Evolutionary conservation across 441 rosid genomes (phyloP).

Genomic region (Dalechampia spathulata): DNA sequence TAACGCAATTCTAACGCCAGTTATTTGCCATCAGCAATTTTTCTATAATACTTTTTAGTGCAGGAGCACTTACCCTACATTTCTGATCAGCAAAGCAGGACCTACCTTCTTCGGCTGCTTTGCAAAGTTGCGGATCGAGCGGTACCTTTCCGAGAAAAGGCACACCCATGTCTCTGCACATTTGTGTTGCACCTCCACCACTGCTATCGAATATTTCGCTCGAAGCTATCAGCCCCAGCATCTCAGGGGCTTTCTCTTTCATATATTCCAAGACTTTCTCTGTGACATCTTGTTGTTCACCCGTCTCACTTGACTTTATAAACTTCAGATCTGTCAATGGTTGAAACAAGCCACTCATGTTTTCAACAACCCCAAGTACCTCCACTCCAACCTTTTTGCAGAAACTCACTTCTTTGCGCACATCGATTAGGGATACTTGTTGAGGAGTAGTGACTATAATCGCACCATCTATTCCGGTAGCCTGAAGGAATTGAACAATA

Average conservation of each 20-base stretch:
- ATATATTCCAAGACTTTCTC: constrained; percentile 37
- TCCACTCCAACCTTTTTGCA: constrained; percentile 93
- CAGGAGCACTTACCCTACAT: constrained; percentile 61
- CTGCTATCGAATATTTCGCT: constrained; percentile 85
- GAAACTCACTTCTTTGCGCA: constrained; percentile 85
- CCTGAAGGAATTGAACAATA: constrained; percentile 80
- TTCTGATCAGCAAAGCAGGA: constrained; percentile 68
- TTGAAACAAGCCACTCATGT: constrained; percentile 91
- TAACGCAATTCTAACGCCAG: constrained; percentile 20
- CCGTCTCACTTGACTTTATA: constrained; percentile 36
- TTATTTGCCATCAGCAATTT: constrained; percentile 34
- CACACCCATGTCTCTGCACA: constrained; percentile 83
- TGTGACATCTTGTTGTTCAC: constrained; percentile 56
- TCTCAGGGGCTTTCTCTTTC: constrained; percentile 70
- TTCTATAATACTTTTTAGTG: constrained; percentile 55
- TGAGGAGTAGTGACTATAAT: constrained; percentile 92
- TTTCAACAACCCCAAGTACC: constrained; percentile 90
- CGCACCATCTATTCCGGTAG: constrained; percentile 82
- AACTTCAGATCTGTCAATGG: constrained; percentile 60
- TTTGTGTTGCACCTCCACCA: constrained; percentile 71
- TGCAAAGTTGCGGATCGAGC: constrained; percentile 90
- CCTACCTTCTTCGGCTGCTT: constrained; percentile 88
- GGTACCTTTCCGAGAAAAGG: constrained; percentile 90
- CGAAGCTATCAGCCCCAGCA: constrained; percentile 46
- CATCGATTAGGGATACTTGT: constrained; percentile 84